Evolutionary conservation across 352 stramenopile species (phyloP).

Genomic region (Globisporangium perplexum): DNA sequence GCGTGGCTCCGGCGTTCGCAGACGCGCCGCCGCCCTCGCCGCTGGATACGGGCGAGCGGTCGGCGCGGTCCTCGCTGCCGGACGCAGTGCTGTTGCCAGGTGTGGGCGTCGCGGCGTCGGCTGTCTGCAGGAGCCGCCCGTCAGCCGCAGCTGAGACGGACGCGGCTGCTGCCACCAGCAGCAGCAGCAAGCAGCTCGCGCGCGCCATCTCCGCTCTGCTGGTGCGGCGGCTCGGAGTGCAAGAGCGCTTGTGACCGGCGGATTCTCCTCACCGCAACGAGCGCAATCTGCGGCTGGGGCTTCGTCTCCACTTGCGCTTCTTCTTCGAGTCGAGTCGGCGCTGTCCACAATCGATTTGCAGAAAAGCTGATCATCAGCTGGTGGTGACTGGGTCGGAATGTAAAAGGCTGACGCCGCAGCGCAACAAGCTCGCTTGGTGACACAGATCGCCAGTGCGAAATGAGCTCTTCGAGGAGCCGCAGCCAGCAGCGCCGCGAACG

Average conservation of each 20-base stretch:
- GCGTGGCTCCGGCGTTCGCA: background rate
- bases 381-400: background rate
- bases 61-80: slow-evolving; percentile 1
- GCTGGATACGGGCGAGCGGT: background rate
- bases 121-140: background rate
- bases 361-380: no score
- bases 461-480: no score
- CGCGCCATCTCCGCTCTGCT: background rate
- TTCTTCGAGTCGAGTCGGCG: no score
- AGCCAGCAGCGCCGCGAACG: no score
- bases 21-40: no score
- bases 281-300: background rate
- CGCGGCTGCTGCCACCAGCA: background rate
- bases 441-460: no score
- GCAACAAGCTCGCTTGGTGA: no score
- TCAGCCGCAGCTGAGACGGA: background rate
- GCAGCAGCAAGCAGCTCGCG: background rate
- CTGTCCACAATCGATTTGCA: no score
- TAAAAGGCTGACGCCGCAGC: no score
- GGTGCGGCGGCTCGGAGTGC: background rate
- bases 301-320: no score
- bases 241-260: no score
- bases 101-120: background rate
- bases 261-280: no score
- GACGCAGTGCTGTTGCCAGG: background rate